A percentile compares a stretch with the other conserved stretches of the same genome.
These are phyloP conservation scores for Brassica incana DNA, from an alignment of 345 rosid species.

Conservation along the genomic window DNA sequence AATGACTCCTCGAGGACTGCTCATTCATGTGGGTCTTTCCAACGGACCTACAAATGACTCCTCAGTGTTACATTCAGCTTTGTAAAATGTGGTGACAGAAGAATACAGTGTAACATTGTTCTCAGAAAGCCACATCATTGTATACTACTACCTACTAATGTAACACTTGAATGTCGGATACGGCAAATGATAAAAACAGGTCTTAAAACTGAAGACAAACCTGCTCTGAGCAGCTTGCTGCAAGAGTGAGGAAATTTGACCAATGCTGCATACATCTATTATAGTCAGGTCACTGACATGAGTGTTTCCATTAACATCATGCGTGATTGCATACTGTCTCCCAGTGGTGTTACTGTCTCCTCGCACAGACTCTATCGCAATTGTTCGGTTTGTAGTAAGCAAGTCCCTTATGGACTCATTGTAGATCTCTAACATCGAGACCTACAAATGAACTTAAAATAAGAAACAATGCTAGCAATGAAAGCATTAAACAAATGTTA, in stretches of 20 bases:
- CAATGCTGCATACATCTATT: constrained; percentile 1
- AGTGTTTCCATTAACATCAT: constrained; percentile 71
- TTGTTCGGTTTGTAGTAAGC: constrained; percentile 49
- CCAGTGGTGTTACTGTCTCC: constrained; percentile 58
- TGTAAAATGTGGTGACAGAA: background rate
- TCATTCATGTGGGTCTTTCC: constrained; percentile 93
- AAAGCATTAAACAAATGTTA: background rate
- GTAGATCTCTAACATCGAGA: constrained; percentile 58
- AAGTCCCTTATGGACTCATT: constrained; percentile 83
- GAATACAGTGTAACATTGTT: background rate
- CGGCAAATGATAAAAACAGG: background rate
- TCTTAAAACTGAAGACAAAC: constrained; percentile 24
- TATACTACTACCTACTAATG: background rate
- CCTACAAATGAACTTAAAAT: background rate
- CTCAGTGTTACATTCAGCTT: constrained; percentile 1
- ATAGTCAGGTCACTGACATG: background rate
- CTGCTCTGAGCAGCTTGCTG: constrained; percentile 90
- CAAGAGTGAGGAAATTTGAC: constrained; percentile 57
- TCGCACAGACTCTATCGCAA: constrained; percentile 38
- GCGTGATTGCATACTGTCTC: constrained; percentile 76
- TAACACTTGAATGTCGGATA: background rate
- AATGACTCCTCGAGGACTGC: constrained; percentile 52
- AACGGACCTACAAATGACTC: constrained; percentile 57
- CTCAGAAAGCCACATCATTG: background rate
- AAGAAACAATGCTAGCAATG: background rate